A percentile compares a stretch with the other conserved stretches of the same genome.
phyloP scores from a whole-genome alignment of 768 basidiomycete genomes.

The Russula virescens region DNA sequence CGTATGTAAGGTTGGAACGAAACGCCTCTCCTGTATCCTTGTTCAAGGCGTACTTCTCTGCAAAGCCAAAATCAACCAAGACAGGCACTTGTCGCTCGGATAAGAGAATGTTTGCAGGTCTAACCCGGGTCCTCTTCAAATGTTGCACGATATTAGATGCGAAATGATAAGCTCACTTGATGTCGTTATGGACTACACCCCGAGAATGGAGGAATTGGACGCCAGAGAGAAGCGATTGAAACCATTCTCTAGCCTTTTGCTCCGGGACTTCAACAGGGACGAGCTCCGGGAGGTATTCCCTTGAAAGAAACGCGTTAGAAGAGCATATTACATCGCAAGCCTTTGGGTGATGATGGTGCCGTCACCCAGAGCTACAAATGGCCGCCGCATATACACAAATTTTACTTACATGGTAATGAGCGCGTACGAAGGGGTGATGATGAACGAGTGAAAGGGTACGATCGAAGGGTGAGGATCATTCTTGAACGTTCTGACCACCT shows the following conservation, averaged over 20 bases:
- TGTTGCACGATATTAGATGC: conserved; percentile 6
- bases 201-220: conserved; percentile 78
- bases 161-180: conserved; percentile 58
- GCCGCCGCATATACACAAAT: background rate
- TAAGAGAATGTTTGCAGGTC: conserved; percentile 90
- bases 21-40: conserved; percentile 62
- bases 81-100: conserved; percentile 74
- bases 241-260: conserved; percentile 71
- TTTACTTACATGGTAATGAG: conserved; percentile 81
- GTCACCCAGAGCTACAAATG: background rate
- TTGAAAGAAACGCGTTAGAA: conserved; percentile 31
- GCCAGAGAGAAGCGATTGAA: conserved; percentile 72
- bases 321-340: background rate
- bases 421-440: conserved; percentile 86
- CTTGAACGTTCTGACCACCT: conserved; percentile 82
- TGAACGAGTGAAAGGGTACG: conserved; percentile 89
- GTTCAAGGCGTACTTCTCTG: conserved; percentile 70
- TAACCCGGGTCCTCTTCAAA: conserved; percentile 29
- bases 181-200: conserved; percentile 89
- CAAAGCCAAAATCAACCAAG: conserved; percentile 95
- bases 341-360: background rate
- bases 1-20: conserved; percentile 78
- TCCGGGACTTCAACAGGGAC: conserved; percentile 88
- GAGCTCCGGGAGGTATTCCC: conserved; percentile 82
- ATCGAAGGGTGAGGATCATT: conserved; percentile 86